Base-by-base conservation (phyloP, 2,329 filamentous ascomycete genomes). In the Fonsecaea pugnacius region DNA sequence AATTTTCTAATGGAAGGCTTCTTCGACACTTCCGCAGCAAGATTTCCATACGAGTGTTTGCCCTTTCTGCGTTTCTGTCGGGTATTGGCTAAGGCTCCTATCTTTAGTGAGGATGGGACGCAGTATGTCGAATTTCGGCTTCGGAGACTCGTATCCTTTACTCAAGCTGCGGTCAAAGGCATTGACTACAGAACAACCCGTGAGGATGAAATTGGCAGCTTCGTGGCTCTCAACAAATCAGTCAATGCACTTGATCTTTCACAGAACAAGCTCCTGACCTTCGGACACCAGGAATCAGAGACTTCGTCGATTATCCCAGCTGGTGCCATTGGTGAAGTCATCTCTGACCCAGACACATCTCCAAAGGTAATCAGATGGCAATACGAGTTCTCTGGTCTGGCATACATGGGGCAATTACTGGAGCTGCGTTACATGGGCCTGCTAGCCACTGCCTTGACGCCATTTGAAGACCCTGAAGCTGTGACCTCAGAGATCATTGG, bases 131-230 rank as follows among this genome's bases (percentile, higher is more conserved):
- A 89, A 40, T 79, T 83, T n/a, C 80, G 89, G 61, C 80, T 97
- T 12, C 85, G 88, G 63, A 84, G 82, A 63, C 89, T 92, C 60
- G 84, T 87, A 1, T 89, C 86, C 6, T 86, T 97, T 60, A 96
- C 94, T 32, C 89, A 96, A 69, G 81, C 84, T 12, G 83, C 96
- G n/a, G 89, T 91, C 0, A 78, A 83, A 0, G 78, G 84, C 35
- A 96, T 96, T 74, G 83, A 84, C 48, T 97, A 96, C 71, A 85
- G 89, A 66, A 86, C 93, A 12, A 87, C 90, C 43, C 87, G 90
- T 59, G 93, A 97, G 76, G 91, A 96, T 68, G 91, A 95, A 64
- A 93, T 95, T 69, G 87, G 86, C 30, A 95, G 96, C 71, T 87
- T 86, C 18, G 90, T 97, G 65, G 83, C 85, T 65, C 84, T 97